A percentile compares a stretch with the other conserved stretches of the same genome.
Conservation (phyloP, 371 early-diverging fungal genomes). For the Mortierella sp. region DNA sequence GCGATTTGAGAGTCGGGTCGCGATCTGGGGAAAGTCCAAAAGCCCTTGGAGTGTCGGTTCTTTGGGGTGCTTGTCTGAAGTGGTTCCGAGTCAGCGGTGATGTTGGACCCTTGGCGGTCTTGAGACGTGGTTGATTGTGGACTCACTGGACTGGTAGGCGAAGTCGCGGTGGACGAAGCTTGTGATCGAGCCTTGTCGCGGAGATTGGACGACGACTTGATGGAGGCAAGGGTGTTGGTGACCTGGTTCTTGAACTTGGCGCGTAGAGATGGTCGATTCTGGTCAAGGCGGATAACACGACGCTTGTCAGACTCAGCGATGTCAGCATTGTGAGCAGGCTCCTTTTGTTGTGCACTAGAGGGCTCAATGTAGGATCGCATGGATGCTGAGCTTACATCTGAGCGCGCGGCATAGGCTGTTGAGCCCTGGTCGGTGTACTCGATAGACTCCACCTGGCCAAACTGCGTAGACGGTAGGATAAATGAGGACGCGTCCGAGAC, state of each 20-base stretch:
- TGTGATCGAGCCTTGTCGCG: slow-evolving; percentile 26
- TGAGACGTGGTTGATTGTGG: not conserved
- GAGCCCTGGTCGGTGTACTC: slow-evolving; percentile 6
- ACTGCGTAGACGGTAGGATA: slow-evolving; percentile 16
- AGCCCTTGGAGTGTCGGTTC: slow-evolving; percentile 24
- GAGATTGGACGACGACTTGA: slow-evolving; percentile 44
- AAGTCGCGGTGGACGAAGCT: not conserved
- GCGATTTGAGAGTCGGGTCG: slow-evolving; percentile 16
- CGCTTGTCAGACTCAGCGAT: not conserved
- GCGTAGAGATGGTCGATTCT: slow-evolving; percentile 17
- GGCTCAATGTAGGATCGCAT: not conserved
- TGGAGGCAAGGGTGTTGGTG: slow-evolving; percentile 37
- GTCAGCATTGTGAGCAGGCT: not conserved
- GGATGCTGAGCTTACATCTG: not conserved
- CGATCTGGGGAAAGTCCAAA: slow-evolving; percentile 45
- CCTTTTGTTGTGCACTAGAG: not conserved
- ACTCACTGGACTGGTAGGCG: not conserved
- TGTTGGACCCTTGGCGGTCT: not conserved
- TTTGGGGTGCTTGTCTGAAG: not conserved
- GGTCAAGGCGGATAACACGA: not conserved
- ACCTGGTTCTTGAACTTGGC: slow-evolving; percentile 45
- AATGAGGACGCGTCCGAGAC: slow-evolving; percentile 8
- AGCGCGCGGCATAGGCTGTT: not conserved
- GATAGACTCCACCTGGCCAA: slow-evolving; percentile 1
- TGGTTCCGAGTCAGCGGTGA: not conserved